These are phyloP conservation scores for Climacium dendroides DNA, from an alignment of 225 moss, liverwort and hornwort genomes.

Conservation along the genomic window DNA sequence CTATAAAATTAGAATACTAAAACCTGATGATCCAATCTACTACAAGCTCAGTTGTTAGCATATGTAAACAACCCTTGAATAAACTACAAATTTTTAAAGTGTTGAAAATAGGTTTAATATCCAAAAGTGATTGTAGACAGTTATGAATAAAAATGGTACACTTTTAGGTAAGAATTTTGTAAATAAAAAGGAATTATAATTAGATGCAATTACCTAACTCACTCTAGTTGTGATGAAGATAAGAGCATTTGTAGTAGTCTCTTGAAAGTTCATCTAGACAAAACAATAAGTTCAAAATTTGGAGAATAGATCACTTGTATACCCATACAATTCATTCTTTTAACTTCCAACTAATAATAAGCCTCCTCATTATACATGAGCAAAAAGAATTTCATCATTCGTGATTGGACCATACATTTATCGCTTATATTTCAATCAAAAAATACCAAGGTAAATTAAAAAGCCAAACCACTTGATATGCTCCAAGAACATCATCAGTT, in stretches of 20 bases:
- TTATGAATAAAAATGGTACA: not conserved
- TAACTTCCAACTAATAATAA: too few relatives aligned
- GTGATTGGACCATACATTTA: not conserved
- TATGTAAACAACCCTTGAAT: not conserved
- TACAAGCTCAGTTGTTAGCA: accelerated
- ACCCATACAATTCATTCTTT: not conserved
- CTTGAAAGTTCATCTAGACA: accelerated
- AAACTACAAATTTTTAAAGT: too few relatives aligned
- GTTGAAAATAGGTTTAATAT: not conserved
- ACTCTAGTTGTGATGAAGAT: accelerated
- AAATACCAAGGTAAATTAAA: too few relatives aligned
- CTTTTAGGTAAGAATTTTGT: not conserved
- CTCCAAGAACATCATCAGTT: not conserved
- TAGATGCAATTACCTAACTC: not conserved
- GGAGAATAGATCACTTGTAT: not conserved
- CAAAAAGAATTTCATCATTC: too few relatives aligned
- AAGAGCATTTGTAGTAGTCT: accelerated
- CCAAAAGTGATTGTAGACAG: accelerated
- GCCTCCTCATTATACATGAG: too few relatives aligned
- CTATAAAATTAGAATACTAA: not conserved
- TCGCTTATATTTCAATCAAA: not conserved
- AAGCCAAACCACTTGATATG: accelerated
- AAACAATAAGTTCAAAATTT: not conserved
- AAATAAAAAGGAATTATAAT: not conserved
- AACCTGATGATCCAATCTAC: not conserved